Conservation (phyloP, 257 asterid genomes). For the Plantago elongata region DNA sequence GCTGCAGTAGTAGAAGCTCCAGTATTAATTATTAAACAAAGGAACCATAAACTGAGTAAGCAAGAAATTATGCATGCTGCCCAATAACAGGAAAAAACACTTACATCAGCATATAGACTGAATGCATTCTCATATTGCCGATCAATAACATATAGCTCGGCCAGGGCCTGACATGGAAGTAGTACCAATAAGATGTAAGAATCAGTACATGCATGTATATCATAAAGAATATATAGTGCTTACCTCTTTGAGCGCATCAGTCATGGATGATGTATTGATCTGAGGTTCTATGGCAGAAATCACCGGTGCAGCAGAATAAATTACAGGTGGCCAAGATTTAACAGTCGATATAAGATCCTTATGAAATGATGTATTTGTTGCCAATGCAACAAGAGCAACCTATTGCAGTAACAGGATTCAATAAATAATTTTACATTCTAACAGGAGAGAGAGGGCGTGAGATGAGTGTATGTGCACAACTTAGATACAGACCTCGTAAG, state of each 20-base stretch:
- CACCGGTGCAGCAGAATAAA: constrained; percentile 77
- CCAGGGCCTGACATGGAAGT: constrained; percentile 62
- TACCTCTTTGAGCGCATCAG: constrained; percentile 86
- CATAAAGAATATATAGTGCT: constrained; percentile 20
- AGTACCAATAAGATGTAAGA: constrained; percentile 19
- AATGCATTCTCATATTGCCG: constrained; percentile 92
- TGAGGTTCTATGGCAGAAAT: constrained; percentile 96
- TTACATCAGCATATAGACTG: constrained; percentile 89
- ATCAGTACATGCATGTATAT: constrained; percentile 10
- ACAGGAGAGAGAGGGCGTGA: background rate
- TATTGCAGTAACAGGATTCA: constrained; percentile 26
- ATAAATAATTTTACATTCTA: constrained; percentile 9
- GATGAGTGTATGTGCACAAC: constrained; percentile 4
- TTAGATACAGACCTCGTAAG: constrained; percentile 72
- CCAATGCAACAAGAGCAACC: constrained; percentile 97
- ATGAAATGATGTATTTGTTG: constrained; percentile 83
- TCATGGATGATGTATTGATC: constrained; percentile 74
- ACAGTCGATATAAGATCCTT: constrained; percentile 83
- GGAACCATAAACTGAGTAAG: constrained; percentile 18
- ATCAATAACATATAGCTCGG: constrained; percentile 79
- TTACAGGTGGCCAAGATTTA: constrained; percentile 77
- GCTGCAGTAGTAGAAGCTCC: constrained; percentile 44
- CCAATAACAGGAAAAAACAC: constrained; percentile 23
- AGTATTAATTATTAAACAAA: constrained; percentile 16
- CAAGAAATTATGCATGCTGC: constrained; percentile 8